phyloP scores from a whole-genome alignment of 495 filamentous ascomycete species.

The Hamigera avellanea region DNA sequence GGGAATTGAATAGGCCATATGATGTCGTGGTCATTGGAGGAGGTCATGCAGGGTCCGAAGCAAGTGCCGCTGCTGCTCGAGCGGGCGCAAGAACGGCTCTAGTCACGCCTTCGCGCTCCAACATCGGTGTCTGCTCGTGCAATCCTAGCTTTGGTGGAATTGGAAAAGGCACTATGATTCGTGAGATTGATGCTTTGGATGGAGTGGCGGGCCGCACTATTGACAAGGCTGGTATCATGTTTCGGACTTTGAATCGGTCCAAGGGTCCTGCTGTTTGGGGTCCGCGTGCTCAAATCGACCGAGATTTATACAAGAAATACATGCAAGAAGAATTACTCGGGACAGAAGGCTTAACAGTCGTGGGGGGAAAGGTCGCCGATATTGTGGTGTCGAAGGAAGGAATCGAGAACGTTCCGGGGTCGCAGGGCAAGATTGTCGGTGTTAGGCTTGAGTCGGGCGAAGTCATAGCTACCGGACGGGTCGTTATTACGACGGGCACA shows the following conservation, averaged over 20 bases:
- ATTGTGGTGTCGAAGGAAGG: constrained; percentile 55
- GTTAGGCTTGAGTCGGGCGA: constrained; percentile 84
- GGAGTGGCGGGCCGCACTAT: constrained; percentile 81
- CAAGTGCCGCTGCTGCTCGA: constrained; percentile 84
- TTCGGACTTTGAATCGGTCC: constrained; percentile 71
- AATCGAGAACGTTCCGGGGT: constrained; percentile 30
- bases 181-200: constrained; percentile 92
- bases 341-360: constrained; percentile 65
- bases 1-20: constrained; percentile 43
- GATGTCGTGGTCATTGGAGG: constrained; percentile 95
- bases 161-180: constrained; percentile 94
- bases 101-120: constrained; percentile 68
- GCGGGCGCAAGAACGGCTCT: constrained; percentile 77
- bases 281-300: constrained; percentile 90
- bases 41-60: constrained; percentile 91
- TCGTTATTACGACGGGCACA: constrained; percentile 92
- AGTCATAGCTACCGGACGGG: constrained; percentile 64
- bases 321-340: constrained; percentile 78
- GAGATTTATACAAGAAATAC: constrained; percentile 75
- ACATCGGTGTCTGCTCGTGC: constrained; percentile 93
- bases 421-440: constrained; percentile 68
- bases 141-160: constrained; percentile 97
- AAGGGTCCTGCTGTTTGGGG: constrained; percentile 98
- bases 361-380: constrained; percentile 85
- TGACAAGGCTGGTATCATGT: constrained; percentile 89